Percentiles rank a stretch among this genome's conserved stretches.
phyloP scores from a whole-genome alignment of 495 filamentous ascomycete genomes.

The Platismatia glauca region DNA sequence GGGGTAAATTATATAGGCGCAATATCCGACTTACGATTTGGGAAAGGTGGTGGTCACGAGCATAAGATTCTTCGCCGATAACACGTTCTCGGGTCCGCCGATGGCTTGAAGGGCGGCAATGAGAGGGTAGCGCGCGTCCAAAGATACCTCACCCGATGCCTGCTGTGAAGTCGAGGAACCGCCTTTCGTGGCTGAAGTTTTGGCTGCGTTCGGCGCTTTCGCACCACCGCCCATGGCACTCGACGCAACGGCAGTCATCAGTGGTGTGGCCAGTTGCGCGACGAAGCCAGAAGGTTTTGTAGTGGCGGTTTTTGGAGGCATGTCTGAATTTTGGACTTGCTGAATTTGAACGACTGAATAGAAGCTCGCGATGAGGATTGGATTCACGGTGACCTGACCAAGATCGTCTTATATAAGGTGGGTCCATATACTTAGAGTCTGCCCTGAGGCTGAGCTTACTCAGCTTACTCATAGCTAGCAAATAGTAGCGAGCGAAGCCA shows the following conservation, averaged over 20 bases:
- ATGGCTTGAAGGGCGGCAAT: conserved; percentile 8
- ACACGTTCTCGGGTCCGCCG: conserved; percentile 5
- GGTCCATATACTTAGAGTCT: not conserved
- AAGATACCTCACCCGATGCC: not conserved
- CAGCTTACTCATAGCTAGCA: not conserved
- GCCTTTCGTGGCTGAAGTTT: not conserved
- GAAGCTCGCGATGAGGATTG: too few species aligned
- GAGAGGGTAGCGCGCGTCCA: conserved; percentile 8
- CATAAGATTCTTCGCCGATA: conserved; percentile 1
- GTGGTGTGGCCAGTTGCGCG: not conserved
- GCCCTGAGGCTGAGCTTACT: not conserved
- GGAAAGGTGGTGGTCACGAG: conserved; percentile 13
- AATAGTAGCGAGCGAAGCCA: not conserved
- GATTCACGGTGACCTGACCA: too few species aligned
- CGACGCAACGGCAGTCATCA: not conserved
- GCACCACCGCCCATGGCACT: not conserved
- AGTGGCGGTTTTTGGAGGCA: not conserved
- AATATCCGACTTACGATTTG: conserved; percentile 1
- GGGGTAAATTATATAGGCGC: too few species aligned
- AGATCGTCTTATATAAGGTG: too few species aligned
- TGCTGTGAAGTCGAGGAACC: not conserved
- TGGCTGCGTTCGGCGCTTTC: not conserved
- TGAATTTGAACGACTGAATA: not conserved
- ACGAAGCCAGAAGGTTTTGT: not conserved
- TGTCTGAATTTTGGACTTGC: not conserved